phyloP scores from a whole-genome alignment of 2,329 filamentous ascomycete genomes.

The Cryphonectria radicalis region DNA sequence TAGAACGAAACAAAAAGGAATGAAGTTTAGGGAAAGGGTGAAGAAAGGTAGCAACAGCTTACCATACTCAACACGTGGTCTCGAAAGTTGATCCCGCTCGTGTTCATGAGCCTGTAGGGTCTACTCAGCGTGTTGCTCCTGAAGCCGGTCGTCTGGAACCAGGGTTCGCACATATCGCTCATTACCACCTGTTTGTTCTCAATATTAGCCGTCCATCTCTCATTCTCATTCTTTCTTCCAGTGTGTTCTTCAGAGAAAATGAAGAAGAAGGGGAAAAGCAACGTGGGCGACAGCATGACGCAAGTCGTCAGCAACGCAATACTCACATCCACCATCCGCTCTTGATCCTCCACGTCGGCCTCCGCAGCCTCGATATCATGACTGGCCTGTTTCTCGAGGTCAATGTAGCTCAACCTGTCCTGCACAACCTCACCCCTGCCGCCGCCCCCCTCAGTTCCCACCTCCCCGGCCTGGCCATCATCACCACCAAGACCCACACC shows the following conservation, averaged over 20 bases:
- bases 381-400: slow-evolving; percentile 57
- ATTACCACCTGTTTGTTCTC: slow-evolving; percentile 68
- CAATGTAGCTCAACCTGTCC: slow-evolving; percentile 64
- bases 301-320: not conserved
- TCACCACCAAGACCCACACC: slow-evolving; percentile 33
- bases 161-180: slow-evolving; percentile 99
- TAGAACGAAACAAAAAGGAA: slow-evolving; percentile 5
- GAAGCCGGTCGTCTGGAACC: slow-evolving; percentile 78
- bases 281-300: not conserved
- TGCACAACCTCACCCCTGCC: slow-evolving; percentile 35
- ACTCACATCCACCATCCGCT: slow-evolving; percentile 73
- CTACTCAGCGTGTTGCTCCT: slow-evolving; percentile 91
- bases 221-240: not conserved
- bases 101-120: slow-evolving; percentile 99
- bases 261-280: not conserved
- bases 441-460: slow-evolving; percentile 29
- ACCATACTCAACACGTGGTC: slow-evolving; percentile 97
- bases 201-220: not conserved
- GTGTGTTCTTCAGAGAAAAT: not conserved
- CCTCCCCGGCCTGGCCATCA: slow-evolving; percentile 33
- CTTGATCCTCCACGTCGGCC: slow-evolving; percentile 44
- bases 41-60: slow-evolving; percentile 39
- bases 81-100: slow-evolving; percentile 81
- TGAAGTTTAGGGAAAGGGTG: slow-evolving; percentile 18
- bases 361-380: slow-evolving; percentile 35